Base-by-base conservation (phyloP, 2,329 filamentous ascomycete genomes). In the Plectosphaerella plurivora region DNA sequence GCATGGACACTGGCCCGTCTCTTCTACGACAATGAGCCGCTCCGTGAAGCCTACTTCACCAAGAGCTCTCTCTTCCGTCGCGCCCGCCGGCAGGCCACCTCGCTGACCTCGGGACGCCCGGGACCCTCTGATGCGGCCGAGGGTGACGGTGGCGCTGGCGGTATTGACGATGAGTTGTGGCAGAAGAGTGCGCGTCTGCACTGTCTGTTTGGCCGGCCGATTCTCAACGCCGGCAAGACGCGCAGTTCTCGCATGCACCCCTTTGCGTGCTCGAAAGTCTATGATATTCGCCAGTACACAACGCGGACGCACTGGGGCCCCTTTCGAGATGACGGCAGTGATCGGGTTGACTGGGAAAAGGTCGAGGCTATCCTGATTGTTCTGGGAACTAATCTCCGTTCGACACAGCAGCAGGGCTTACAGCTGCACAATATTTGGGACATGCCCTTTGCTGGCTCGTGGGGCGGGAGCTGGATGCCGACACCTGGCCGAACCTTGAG, bases 321-420 rank as follows among this genome's bases (percentile, higher is more conserved):
- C 0, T 92, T 89, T 60, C 70, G 78, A 61, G 72, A 80, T 48
- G 87, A 91, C 61, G 81, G 78, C 2, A 77, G 73, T 3, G 76
- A 75, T 50, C 67, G 69, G 5, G 84, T 89, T 0, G 88, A 93
- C 66, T 93, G 89, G 89, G 87, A 92, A 67, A 89, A 88, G 70
- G 70, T 91, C 11, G 88, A 92, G 67, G 84, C 86, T 9, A 80
- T 91, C 51, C 81, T 91, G 75, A 73, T 91, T 4, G 82, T 87
- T 2, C 67, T 92, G 4, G 79, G 79, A 4, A 76, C 79, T 62
- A 91, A 90, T 62, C 73, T 88, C 49, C 67, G 71, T 39, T 63
- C 67, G 10, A 78, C 81, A 57, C 68, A 73, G 12, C 71, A 73
- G 16, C 70, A 72, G 2, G 68, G 79, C 3, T 78, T 83, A 53